Conservation (phyloP, 805 yeast species). For the Metschnikowia aberdeeniae region DNA sequence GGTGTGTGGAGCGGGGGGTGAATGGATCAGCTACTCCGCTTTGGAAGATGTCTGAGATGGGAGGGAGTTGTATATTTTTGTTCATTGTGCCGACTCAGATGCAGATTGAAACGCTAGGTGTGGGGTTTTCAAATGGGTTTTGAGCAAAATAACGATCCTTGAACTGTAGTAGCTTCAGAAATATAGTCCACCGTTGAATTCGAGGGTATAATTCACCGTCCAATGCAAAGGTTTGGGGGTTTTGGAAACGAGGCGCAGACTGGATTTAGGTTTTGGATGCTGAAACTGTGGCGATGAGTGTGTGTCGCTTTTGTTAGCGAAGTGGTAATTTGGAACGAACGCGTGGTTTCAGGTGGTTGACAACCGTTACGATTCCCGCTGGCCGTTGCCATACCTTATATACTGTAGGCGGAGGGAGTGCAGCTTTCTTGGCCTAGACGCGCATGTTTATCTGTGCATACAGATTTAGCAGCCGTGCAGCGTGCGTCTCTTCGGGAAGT, state of each 20-base stretch:
- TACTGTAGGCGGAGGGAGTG: background rate
- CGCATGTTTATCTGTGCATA: slow-evolving; percentile 5
- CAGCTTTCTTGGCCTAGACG: slow-evolving; percentile 6
- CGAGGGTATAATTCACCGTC: too few relatives aligned
- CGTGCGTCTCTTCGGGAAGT: background rate
- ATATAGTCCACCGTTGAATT: too few relatives aligned
- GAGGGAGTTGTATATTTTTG: slow-evolving; percentile 35
- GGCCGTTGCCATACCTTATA: background rate
- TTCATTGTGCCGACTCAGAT: slow-evolving; percentile 5
- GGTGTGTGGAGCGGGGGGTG: slow-evolving; percentile 8
- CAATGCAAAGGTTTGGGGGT: too few relatives aligned
- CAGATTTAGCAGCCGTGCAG: slow-evolving; percentile 2
- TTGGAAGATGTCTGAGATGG: slow-evolving; percentile 38
- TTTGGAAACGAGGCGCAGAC: too few relatives aligned
- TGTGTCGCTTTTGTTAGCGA: too few relatives aligned
- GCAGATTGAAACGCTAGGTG: background rate
- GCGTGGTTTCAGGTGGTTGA: too few relatives aligned
- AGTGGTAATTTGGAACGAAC: too few relatives aligned
- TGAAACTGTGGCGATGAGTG: too few relatives aligned
- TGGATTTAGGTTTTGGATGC: too few relatives aligned
- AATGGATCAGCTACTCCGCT: slow-evolving; percentile 3
- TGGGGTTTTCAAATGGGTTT: background rate
- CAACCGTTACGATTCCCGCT: too few relatives aligned
- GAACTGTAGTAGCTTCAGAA: too few relatives aligned
- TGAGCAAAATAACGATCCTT: too few relatives aligned